Evolutionary conservation across 805 yeast genomes (phyloP), one percentile per base, ranked within the genome.

Genomic region (Hyphopichia homilentoma): DNA sequence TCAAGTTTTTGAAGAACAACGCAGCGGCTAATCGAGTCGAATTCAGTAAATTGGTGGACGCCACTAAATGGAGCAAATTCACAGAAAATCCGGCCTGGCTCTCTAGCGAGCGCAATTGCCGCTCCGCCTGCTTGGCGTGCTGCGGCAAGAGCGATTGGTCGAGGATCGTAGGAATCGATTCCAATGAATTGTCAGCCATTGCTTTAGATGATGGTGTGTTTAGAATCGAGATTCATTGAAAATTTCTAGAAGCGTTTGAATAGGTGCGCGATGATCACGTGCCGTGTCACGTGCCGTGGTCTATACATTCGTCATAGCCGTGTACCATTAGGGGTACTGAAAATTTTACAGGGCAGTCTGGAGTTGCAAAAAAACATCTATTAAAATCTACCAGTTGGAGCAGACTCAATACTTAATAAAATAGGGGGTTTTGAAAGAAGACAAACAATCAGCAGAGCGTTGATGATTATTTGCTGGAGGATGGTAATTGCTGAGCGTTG

Each of bases 21-120:
- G 96, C 87, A 13, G 85, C 95, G 1, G 98, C 96, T 29, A 89
- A 65, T 40, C 97, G 70, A 1, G 83, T 75, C 2, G 84, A 65
- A 4, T 57, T 52, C 3, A 73, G 69, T 25, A 79, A 50, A 25
- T 69, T 68, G 19, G 66, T 51, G 11, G 83, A 70, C 4, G 95
- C 87, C 21, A 88, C 84, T 12, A 89, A 75, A 49, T 84, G 88
- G 34, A 93, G 60, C 23, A 93, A 61, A 19, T 79, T 74, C 29
- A 86, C 63, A 6, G 95, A 71, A 56, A 93, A 93, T 4, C 94
- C 95, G 21, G 77, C 77, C 32, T 69, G 69, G 1, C 57, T 39
- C 51, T 93, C 97, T 30, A 81, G 58, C 7, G 72, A 51, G 33
- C 77, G 73, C 46, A 93, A 66, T 34, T 73, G 66, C 12, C 65